phyloP scores from a whole-genome alignment of 2,329 filamentous ascomycete species.

The Thelonectria rubi region DNA sequence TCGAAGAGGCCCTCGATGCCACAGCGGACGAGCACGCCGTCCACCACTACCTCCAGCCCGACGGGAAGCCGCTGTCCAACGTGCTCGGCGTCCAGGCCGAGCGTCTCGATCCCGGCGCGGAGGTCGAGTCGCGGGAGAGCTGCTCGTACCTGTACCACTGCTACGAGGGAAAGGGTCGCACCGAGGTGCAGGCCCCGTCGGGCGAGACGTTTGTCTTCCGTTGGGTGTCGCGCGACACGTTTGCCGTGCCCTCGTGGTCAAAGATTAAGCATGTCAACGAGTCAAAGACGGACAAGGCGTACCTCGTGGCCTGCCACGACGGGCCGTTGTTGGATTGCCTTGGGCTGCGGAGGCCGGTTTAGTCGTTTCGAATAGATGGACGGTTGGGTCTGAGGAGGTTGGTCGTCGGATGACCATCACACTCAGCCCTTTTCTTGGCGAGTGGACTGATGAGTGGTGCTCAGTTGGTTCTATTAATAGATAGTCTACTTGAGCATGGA shows the following conservation, averaged over 20 bases:
- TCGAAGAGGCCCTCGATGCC: slow-evolving; percentile 51
- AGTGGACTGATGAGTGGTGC: no score
- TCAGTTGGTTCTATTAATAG: no score
- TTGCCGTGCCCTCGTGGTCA: slow-evolving; percentile 63
- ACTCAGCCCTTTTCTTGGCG: no score
- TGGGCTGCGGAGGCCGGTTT: slow-evolving; percentile 33
- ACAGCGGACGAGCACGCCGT: slow-evolving; percentile 41
- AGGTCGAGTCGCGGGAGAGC: slow-evolving; percentile 53
- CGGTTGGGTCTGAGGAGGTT: no score
- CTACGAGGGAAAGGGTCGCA: slow-evolving; percentile 56
- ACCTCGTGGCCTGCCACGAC: slow-evolving; percentile 49
- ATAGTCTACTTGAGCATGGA: no score
- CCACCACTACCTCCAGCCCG: slow-evolving; percentile 48
- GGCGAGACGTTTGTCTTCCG: slow-evolving; percentile 47
- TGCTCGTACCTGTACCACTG: slow-evolving; percentile 63
- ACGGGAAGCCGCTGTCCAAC: slow-evolving; percentile 49
- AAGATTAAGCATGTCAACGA: slow-evolving; percentile 56
- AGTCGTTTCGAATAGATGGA: no score
- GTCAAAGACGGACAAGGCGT: slow-evolving; percentile 40
- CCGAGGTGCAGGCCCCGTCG: slow-evolving; percentile 47
- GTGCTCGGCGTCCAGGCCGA: slow-evolving; percentile 60
- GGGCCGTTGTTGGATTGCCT: slow-evolving; percentile 46
- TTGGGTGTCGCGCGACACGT: slow-evolving; percentile 61
- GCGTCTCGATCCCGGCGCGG: slow-evolving; percentile 51
- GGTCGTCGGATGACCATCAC: no score